phyloP scores from a whole-genome alignment of 768 basidiomycete species.

The Tricholomella constricta region DNA sequence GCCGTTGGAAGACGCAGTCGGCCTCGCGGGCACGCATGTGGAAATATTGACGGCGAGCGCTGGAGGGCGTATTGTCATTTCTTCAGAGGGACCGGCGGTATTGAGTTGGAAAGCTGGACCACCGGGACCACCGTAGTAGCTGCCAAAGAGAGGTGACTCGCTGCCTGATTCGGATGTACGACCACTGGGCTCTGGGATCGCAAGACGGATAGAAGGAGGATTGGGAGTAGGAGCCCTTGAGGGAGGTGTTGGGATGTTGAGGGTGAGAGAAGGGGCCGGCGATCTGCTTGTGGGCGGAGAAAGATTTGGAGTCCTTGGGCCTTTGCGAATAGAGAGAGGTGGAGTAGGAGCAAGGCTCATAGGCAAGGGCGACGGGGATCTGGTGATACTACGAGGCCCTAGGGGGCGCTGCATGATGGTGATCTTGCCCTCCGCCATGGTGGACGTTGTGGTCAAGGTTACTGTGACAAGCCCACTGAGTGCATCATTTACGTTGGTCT shows the following conservation, averaged over 20 bases:
- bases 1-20: slow-evolving; percentile 29
- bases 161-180: slow-evolving; percentile 22
- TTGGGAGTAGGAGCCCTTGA: slow-evolving; percentile 33
- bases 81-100: slow-evolving; percentile 33
- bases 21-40: slow-evolving; percentile 31
- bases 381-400: slow-evolving; percentile 50
- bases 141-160: slow-evolving; percentile 35
- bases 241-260: slow-evolving; percentile 27
- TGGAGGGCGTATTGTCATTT: slow-evolving; percentile 47
- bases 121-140: slow-evolving; percentile 46
- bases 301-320: slow-evolving; percentile 20
- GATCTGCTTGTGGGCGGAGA: slow-evolving; percentile 30
- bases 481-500: slow-evolving; percentile 30
- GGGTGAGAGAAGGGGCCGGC: slow-evolving; percentile 28
- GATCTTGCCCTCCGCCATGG: slow-evolving; percentile 25
- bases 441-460: slow-evolving; percentile 30
- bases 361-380: slow-evolving; percentile 38
- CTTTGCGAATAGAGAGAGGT: slow-evolving; percentile 32
- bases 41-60: slow-evolving; percentile 16
- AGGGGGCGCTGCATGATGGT: slow-evolving; percentile 40
- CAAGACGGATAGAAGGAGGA: slow-evolving; percentile 28
- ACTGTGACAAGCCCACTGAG: slow-evolving; percentile 22
- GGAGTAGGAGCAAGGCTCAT: slow-evolving; percentile 25
- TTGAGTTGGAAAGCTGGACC: slow-evolving; percentile 21
- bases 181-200: slow-evolving; percentile 27